Evolutionary conservation across 139 green algal species (phyloP), one percentile per base, ranked within the genome.

Genomic region (Haematococcus lacustris): DNA sequence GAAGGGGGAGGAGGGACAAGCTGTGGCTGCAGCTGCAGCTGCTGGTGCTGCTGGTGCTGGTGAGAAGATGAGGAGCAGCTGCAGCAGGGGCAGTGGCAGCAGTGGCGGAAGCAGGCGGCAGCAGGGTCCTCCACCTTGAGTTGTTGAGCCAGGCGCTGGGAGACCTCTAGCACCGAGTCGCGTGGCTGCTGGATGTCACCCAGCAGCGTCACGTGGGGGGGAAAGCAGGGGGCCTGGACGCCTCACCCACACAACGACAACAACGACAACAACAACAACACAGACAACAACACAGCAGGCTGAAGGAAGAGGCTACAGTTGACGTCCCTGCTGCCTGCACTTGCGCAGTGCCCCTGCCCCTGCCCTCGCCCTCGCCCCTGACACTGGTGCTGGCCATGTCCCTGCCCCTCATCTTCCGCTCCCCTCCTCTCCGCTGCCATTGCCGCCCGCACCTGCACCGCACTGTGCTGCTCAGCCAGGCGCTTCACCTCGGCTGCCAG

Each of bases 131-230:
- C 33, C 70, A 85, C 82, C 68, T 84, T 72, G 30, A 78, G 33
- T 30, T 77, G 39, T 7, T 41, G 34, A 5, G 74, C 77, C 38
- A 82, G 70, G 60, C 75, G 17, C 25, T 68, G 32, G 6, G 72
- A 40, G 2, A 41, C 47, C 1, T 41, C 37, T 25, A 76, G 3
- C n/a, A 78, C 50, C 26, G 77, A 37, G n/a, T 77, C 68, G 17
- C 67, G 21, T 2, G 75, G 71, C 13, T 63, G 59, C 25, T 72
- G n/a, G 43, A 86, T 83, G 68, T 77, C 81, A 9, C 40, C 51
- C 38, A 87, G 64, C 47, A 87, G 73, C 6, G 82, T 87, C 21
- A 85, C 74, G 47, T 87, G 82, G 0, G 82, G 78, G 35, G 51
- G 35, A 35, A 82, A 82, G 25, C 50, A 51, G 60, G 3, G n/a